Base-by-base conservation (phyloP, 371 early-diverging fungal species). In the Apophysomyces trapeziformis region DNA sequence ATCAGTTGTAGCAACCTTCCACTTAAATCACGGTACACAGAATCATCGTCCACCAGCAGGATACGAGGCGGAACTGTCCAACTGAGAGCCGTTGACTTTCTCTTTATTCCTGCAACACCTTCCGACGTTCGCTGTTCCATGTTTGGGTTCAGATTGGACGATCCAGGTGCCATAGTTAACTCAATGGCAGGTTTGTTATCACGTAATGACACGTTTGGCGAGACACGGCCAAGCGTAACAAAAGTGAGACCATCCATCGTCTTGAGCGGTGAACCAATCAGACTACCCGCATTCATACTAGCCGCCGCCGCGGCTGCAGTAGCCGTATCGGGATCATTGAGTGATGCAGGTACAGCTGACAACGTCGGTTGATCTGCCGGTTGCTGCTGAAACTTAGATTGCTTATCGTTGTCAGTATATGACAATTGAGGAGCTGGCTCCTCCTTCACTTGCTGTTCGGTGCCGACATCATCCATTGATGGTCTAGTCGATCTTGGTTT, bases 31-130 rank as follows among this genome's bases (percentile, higher is more conserved):
- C 91, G 87, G 68, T 88, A 88, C 6, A 85, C 86, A 21, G 85
- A 85, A 69, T 93, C 91, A 65, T 93, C 93, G 58, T 93, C 93
- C 4, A 93, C 93, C 11, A 93, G 71, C 14, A 93, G 71, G 8
- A 93, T 89, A 58, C 85, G 85, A 13, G 91, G 90, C 32, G 91
- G 87, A 43, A 84, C 46, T 36, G 58, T 36, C 46, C 59, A 9
- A 5, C 44, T 46, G 65, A 35, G 11, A 44, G 13, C 13, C 32
- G 43, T 58, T 39, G 59, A 37, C 16, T 60, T 65, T 46, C 60
- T 44, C 11, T 39, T 45, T 18, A 65, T 35, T 26, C 60, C 39
- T 8, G 59, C 54, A 21, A 38, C 16, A 59, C 38, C 38, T 59
- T 37, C 38, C 14, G 60, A 7, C 26, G 47, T 18, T 57, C 57